Evolutionary conservation across 2,329 filamentous ascomycete species (phyloP).

Genomic region (Coleophoma cylindrospora): DNA sequence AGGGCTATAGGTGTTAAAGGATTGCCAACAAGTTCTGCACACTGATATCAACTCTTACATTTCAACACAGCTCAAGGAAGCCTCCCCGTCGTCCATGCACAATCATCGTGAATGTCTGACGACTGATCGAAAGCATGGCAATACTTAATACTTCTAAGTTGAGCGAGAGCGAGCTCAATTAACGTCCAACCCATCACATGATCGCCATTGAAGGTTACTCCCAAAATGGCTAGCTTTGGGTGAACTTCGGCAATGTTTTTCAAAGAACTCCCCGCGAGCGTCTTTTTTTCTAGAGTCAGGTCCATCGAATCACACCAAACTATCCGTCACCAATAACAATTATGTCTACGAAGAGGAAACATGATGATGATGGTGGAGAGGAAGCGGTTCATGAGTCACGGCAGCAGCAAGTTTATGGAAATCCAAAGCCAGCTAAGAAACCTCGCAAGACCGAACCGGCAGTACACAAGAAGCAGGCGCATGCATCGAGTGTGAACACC

Average conservation of each 20-base stretch:
- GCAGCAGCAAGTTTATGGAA: slow-evolving; percentile 23
- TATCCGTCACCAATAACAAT: slow-evolving; percentile 3
- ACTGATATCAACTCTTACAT: no score
- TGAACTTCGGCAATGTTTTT: neutral
- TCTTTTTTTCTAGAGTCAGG: neutral
- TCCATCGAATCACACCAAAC: neutral
- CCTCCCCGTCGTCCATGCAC: no score
- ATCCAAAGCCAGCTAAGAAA: slow-evolving; percentile 25
- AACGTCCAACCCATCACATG: no score
- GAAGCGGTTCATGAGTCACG: slow-evolving; percentile 24
- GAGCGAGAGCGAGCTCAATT: no score
- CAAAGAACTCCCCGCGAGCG: neutral
- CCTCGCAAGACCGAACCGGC: slow-evolving; percentile 21
- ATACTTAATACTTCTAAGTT: neutral
- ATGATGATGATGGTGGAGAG: slow-evolving; percentile 11
- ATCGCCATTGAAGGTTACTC: neutral
- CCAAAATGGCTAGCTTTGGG: neutral
- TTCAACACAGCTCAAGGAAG: no score
- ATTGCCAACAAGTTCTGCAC: no score
- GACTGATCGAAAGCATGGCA: no score
- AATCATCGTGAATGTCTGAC: no score
- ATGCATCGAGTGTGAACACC: slow-evolving; percentile 41
- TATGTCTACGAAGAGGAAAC: slow-evolving; percentile 25
- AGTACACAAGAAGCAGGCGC: slow-evolving; percentile 21
- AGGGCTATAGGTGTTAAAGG: no score